Conservation (phyloP, 1,284 basidiomycete genomes). For the Anthracocystis walkeri region DNA sequence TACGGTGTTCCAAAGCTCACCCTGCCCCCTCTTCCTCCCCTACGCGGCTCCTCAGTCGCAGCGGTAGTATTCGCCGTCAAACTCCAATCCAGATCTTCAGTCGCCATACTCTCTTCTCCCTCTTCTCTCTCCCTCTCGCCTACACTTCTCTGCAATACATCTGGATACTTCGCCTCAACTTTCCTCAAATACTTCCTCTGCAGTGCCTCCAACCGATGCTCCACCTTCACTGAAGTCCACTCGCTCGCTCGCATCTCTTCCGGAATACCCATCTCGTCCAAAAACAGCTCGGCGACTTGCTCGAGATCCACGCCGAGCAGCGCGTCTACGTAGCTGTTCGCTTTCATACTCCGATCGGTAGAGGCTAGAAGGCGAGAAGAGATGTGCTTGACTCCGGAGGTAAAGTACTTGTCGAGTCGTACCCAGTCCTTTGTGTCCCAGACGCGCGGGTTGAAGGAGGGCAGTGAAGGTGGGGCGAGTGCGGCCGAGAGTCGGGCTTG, state of each 20-base stretch:
- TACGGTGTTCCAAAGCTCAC: constrained; percentile 51
- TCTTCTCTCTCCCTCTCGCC: neutral
- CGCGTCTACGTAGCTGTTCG: constrained; percentile 20
- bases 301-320: constrained; percentile 12
- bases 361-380: constrained; percentile 6
- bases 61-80: constrained; percentile 21
- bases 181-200: constrained; percentile 46
- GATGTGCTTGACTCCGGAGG: constrained; percentile 23
- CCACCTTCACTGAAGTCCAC: constrained; percentile 32
- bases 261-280: constrained; percentile 23
- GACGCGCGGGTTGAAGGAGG: constrained; percentile 18
- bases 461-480: constrained; percentile 8
- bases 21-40: constrained; percentile 7
- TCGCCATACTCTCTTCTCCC: constrained; percentile 22
- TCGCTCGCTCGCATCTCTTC: neutral
- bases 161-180: constrained; percentile 20
- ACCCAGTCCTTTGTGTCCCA: constrained; percentile 42
- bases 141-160: neutral
- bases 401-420: constrained; percentile 48
- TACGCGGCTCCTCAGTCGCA: neutral
- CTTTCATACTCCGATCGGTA: neutral
- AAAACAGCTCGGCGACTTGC: constrained; percentile 15
- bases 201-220: constrained; percentile 30
- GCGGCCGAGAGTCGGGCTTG: constrained; percentile 24
- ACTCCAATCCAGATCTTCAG: constrained; percentile 46